Conservation (phyloP, 805 yeast genomes). For the Saturnispora bothae region DNA sequence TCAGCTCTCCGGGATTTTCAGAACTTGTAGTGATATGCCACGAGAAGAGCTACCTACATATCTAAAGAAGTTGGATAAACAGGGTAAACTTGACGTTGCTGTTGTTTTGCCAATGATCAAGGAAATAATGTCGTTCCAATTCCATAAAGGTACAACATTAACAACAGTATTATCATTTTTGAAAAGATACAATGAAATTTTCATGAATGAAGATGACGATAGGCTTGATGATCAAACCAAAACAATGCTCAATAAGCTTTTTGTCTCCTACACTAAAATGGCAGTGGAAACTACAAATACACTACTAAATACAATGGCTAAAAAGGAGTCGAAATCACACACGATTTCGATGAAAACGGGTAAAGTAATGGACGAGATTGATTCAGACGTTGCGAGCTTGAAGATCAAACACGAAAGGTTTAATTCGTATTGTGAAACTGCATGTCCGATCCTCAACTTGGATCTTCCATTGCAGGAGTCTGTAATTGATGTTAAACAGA, state of each 20-base stretch:
- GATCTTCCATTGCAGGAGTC: slow-evolving; percentile 29
- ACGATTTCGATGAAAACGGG: slow-evolving; percentile 62
- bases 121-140: slow-evolving; percentile 34
- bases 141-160: slow-evolving; percentile 20
- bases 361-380: slow-evolving; percentile 32
- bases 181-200: slow-evolving; percentile 33
- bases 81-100: slow-evolving; percentile 19
- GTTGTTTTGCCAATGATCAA: slow-evolving; percentile 30
- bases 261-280: slow-evolving; percentile 34
- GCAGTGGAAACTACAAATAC: slow-evolving; percentile 29
- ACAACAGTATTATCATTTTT: slow-evolving; percentile 38
- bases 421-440: slow-evolving; percentile 29
- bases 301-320: slow-evolving; percentile 28
- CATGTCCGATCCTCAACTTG: slow-evolving; percentile 33
- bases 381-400: slow-evolving; percentile 20
- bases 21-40: slow-evolving; percentile 33
- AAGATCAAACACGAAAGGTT: slow-evolving; percentile 32
- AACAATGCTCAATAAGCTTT: slow-evolving; percentile 25
- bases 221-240: slow-evolving; percentile 6
- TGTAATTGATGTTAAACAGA: slow-evolving; percentile 17
- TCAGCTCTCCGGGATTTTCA: slow-evolving; percentile 44
- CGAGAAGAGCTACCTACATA: slow-evolving; percentile 35
- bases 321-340: slow-evolving; percentile 31
- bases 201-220: slow-evolving; percentile 24
- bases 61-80: slow-evolving; percentile 26